phyloP scores from a whole-genome alignment of 805 yeast species.

The Sugiyamaella chiloensis region DNA sequence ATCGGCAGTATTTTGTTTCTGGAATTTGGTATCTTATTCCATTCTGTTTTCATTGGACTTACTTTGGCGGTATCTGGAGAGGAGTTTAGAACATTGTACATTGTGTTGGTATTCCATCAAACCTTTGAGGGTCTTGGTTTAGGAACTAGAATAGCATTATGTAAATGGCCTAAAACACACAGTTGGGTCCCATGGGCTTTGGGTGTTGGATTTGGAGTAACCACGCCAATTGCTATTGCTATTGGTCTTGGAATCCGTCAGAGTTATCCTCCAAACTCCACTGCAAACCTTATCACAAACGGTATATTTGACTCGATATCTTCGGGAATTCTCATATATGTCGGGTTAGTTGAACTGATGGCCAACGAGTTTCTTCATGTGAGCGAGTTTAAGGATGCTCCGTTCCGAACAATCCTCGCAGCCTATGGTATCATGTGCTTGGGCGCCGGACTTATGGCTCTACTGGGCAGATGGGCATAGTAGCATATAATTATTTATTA shows the following conservation, averaged over 20 bases:
- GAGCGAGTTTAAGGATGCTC: conserved; percentile 31
- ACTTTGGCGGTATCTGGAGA: conserved; percentile 75
- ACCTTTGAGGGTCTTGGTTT: conserved; percentile 83
- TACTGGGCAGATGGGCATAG: conserved; percentile 63
- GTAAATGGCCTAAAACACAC: conserved; percentile 49
- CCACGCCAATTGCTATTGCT: conserved; percentile 74
- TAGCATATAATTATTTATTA: not conserved
- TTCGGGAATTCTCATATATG: conserved; percentile 73
- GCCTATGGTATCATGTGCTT: conserved; percentile 38
- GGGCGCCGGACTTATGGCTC: conserved; percentile 61
- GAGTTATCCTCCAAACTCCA: conserved; percentile 50
- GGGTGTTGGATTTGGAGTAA: conserved; percentile 50
- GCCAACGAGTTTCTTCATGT: conserved; percentile 66
- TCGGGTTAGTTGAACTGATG: conserved; percentile 74
- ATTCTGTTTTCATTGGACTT: conserved; percentile 78
- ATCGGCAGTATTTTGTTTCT: conserved; percentile 51
- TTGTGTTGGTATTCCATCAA: conserved; percentile 56
- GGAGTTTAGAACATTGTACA: conserved; percentile 66
- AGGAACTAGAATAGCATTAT: conserved; percentile 71
- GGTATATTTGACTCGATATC: conserved; percentile 76
- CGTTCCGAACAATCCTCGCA: conserved; percentile 19
- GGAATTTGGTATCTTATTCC: conserved; percentile 80
- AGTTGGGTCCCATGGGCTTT: conserved; percentile 52
- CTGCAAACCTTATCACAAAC: conserved; percentile 56
- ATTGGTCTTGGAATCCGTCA: conserved; percentile 74